Base-by-base conservation (phyloP, 257 asterid species). In the Anisodus acutangulus region DNA sequence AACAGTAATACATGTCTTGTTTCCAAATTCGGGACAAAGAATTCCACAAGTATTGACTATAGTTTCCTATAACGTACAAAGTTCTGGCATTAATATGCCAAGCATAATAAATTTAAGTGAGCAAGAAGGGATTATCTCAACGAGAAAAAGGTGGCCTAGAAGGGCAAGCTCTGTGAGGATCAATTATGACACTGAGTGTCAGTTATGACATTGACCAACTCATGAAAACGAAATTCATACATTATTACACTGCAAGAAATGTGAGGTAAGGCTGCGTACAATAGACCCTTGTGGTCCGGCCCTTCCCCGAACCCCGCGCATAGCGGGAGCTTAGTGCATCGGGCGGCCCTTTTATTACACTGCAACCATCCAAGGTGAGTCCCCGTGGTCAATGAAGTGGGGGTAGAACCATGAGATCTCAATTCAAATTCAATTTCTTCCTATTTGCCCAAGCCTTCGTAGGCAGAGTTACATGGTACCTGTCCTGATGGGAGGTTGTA, bases 1-100 rank as follows among this genome's bases (percentile, higher is more conserved):
- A 22, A 22, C 26, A 22, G 26, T 66, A 66, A 12, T 66, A 31
- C 43, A 10, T 64, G 9, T 64, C n/a, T 66, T 66, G 16, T 66
- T 66, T 31, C 35, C n/a, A 35, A 11, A n/a, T 66, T 3, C n/a
- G 31, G 47, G 72, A 11, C 72, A 66, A 31, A 26, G 17, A 31
- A 66, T 66, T 66, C 43, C 47, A 66, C 72, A 66, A 66, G 45
- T 31, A 66, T n/a, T 31, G n/a, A 66, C 19, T 66, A 66, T 31
- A 31, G 35, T 31, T 66, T 66, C 72, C 47, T 11, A 66, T 31
- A 19, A 66, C n/a, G 9, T 66, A 66, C 72, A 66, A 66, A 66
- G 16, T 66, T 66, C 10, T 45, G 0, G 39, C 45, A 66, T 31
- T 66, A 31, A 26, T 64, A 64, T 64, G 43, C 43, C 71, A 64